Evolutionary conservation across 2,329 filamentous ascomycete species (phyloP), one percentile per base, ranked within the genome.

Genomic region (Fusarium oxysporum): DNA sequence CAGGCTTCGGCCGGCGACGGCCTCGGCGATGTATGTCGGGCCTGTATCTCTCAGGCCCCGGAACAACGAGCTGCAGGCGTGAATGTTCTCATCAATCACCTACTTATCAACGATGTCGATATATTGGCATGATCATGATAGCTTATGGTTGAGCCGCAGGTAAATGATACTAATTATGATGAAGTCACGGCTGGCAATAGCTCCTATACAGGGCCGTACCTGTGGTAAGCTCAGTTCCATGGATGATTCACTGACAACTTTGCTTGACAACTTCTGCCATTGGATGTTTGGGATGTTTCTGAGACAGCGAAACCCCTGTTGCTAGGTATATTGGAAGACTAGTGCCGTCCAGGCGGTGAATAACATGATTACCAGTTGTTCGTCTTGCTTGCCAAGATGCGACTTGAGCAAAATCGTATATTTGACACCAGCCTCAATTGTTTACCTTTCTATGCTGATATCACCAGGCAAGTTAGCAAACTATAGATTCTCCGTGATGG

Each of bases 281-380:
- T 53, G 35, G 64, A 48, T 59, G 48, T 62, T 48, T 50, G 30
- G 47, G 38, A 40, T 69, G 44, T 23, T 45, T 35, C 58, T 73
- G 56, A 67, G 45, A 48, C 59, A 71, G 44, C 60, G 43, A 35
- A 62, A 51, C 53, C 70, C 56, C 56, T 62, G 70, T 30, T 40
- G 55, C 28, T 45, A n/a, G 21, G 47, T 50, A 53, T 41, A 44
- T 30, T 41, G 57, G 32, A 50, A 45, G 37, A 33, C 35, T 43
- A 45, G 41, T 45, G 37, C 51, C n/a, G 35, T 32, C 33, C n/a
- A 65, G 38, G 69, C 69, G 70, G 70, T 72, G 65, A 68, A 68
- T 62, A 35, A 37, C 16, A 56, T 51, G 43, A 32, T 32, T 32
- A 28, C 25, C 43, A 50, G 17, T 14, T 69, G 33, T 56, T 63